These are phyloP conservation scores for Chrysoporthe puriensis DNA, from an alignment of 2,329 filamentous ascomycete species.

Conservation along the genomic window DNA sequence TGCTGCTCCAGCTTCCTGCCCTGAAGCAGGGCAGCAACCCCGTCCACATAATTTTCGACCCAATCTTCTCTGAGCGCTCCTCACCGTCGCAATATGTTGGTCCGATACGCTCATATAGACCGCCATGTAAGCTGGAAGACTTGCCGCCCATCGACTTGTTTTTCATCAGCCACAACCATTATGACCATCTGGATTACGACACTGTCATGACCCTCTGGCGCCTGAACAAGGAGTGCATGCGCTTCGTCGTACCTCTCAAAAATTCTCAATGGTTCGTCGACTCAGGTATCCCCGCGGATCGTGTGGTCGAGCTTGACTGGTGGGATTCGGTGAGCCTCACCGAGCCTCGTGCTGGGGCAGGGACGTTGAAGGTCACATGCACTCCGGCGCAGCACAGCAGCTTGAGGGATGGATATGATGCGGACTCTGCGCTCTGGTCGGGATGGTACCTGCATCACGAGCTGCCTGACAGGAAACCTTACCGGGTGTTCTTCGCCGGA, in stretches of 20 bases:
- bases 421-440: constrained; percentile 67
- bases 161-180: constrained; percentile 59
- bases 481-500: constrained; percentile 67
- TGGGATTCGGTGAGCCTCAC: constrained; percentile 60
- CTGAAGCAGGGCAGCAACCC: constrained; percentile 31
- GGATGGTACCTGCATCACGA: constrained; percentile 61
- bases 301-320: constrained; percentile 73
- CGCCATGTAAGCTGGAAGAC: constrained; percentile 52
- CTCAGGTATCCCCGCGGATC: constrained; percentile 50
- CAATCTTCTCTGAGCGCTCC: constrained; percentile 49
- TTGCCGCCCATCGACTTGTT: constrained; percentile 56
- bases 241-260: constrained; percentile 71
- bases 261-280: constrained; percentile 68
- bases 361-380: constrained; percentile 59
- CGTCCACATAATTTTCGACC: constrained; percentile 54
- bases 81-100: constrained; percentile 50
- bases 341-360: constrained; percentile 30
- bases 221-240: constrained; percentile 39
- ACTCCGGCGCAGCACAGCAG: constrained; percentile 72
- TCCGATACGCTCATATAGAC: constrained; percentile 54
- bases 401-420: constrained; percentile 61
- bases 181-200: constrained; percentile 56
- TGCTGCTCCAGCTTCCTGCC: constrained; percentile 69
- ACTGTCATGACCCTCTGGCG: constrained; percentile 47
- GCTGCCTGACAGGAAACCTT: constrained; percentile 42